Evolutionary conservation across 441 rosid genomes (phyloP).

Genomic region (Syzygium malaccense): DNA sequence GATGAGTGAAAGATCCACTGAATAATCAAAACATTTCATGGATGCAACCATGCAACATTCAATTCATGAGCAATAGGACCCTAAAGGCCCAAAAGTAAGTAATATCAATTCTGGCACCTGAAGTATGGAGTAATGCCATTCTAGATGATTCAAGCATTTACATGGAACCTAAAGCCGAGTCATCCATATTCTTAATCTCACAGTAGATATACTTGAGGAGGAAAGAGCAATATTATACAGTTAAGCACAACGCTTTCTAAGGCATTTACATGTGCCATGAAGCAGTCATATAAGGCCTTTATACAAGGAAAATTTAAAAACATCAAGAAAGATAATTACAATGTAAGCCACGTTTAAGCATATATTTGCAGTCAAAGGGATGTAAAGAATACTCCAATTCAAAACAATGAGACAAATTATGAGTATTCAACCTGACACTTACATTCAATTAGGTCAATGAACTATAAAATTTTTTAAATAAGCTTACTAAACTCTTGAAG

Average conservation of each 20-base stretch:
- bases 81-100: not conserved
- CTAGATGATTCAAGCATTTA: not conserved
- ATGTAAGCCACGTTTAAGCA: not conserved
- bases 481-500: not conserved
- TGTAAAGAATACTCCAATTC: not conserved
- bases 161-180: not conserved
- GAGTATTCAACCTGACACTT: not conserved
- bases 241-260: not conserved
- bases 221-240: not conserved
- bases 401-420: not conserved
- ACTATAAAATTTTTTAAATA: not conserved
- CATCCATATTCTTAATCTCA: not conserved
- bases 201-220: not conserved
- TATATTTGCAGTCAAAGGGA: not conserved
- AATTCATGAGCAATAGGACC: not conserved
- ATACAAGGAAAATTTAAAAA: not conserved
- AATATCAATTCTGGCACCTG: not conserved
- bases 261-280: not conserved
- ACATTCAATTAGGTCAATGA: not conserved
- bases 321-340: not conserved
- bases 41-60: not conserved
- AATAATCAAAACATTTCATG: not conserved
- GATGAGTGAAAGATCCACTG: constrained; percentile 1
- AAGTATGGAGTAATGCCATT: not conserved
- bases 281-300: not conserved